These are phyloP conservation scores for Cordyceps tenuipes DNA, from an alignment of 2,329 filamentous ascomycete genomes.

Conservation along the genomic window DNA sequence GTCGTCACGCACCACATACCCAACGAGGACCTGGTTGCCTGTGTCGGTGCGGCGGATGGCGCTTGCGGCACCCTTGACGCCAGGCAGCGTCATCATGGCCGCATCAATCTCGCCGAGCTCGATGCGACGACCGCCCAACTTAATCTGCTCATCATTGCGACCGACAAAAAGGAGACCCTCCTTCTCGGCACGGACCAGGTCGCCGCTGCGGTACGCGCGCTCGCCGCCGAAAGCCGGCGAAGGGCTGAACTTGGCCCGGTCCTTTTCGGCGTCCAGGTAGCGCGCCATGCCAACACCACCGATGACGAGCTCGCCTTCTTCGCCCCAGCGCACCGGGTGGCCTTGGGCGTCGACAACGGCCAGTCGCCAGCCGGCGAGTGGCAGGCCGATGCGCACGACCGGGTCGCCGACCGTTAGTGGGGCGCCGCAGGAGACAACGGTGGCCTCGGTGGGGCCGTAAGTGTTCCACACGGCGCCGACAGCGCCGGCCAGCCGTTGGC, in stretches of 20 bases:
- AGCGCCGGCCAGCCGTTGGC: conserved; percentile 14
- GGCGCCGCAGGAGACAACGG: conserved; percentile 17
- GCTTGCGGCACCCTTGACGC: conserved; percentile 15
- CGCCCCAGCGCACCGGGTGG: conserved; percentile 30
- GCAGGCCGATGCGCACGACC: conserved; percentile 16
- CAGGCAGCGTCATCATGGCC: conserved; percentile 16
- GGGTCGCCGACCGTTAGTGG: conserved; percentile 14
- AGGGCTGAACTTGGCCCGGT: conserved; percentile 16
- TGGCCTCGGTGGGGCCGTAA: conserved; percentile 20
- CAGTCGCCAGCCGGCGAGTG: conserved; percentile 17
- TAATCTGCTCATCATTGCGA: conserved; percentile 22
- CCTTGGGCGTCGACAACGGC: conserved; percentile 29
- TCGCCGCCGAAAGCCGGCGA: conserved; percentile 15
- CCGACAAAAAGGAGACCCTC: conserved; percentile 19
- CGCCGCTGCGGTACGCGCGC: conserved; percentile 20
- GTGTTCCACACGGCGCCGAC: conserved; percentile 18
- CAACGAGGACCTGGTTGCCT: conserved; percentile 17
- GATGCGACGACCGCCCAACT: conserved; percentile 21
- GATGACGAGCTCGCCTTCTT: conserved; percentile 18
- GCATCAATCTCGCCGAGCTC: conserved; percentile 22
- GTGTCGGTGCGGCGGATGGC: conserved; percentile 15
- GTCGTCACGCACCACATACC: conserved; percentile 15
- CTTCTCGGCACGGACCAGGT: conserved; percentile 18
- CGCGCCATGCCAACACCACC: conserved; percentile 18
- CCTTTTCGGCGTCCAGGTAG: conserved; percentile 16